Base-by-base conservation (phyloP, 208 protist genomes). In the Wallacemonas collosoma region DNA sequence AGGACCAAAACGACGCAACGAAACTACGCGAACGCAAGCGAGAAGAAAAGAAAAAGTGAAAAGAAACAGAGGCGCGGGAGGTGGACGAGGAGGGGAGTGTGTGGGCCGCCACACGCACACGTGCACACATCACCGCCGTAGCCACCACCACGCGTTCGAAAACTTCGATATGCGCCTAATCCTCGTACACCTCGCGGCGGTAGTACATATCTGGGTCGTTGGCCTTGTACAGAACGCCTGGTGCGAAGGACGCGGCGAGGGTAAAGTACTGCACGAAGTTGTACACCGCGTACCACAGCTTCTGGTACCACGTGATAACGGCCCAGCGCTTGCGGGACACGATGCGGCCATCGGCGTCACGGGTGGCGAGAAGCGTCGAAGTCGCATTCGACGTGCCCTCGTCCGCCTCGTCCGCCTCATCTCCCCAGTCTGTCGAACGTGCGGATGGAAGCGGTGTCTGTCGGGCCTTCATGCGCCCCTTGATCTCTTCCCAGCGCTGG, bases 401-500 rank as follows among this genome's bases (percentile, higher is more conserved):
- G 48, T 39, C 65, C 8, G 38, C 8, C 0, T 65, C 60, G 40
- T 51, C 40, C 2, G 14, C 60, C 38, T 65, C 60, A 3, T 14
- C 6, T 50, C 45, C 45, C 60, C 26, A 15, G n/a, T 65, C 60
- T 4, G 41, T 4, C 12, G 60, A 65, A n/a, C 60, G 51, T 6
- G 17, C 51, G 11, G 65, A 61, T 5, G 65, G 65, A 7, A 61
- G 65, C n/a, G 54, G 68, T 39, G 47, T 55, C 45, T 60, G 51
- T 36, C 66, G 55, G 14, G 66, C 58, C 43, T 50, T 61, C 81
- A 86, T 79, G 60, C 81, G 70, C 4, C 61, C 72, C 69, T 81
- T 80, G 36, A 86, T 67, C 1, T 71, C 77, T 40, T 64, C 70
- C 81, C 81, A 86, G 26, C 71, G 60, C n/a, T 55, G 58, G 17